Base-by-base conservation (phyloP, 2,329 filamentous ascomycete genomes). In the Apiospora koreana region DNA sequence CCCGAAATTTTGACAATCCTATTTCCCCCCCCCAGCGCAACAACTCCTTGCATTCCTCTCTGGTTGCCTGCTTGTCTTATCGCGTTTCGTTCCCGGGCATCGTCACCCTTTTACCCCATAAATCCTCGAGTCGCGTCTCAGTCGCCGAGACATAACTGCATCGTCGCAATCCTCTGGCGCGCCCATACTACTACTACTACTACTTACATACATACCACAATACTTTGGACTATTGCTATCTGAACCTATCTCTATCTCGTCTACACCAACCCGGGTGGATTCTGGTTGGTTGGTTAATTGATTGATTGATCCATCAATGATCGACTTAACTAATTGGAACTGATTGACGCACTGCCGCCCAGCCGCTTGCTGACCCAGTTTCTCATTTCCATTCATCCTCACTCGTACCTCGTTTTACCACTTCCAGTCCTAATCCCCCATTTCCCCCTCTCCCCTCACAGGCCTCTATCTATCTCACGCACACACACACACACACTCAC, bases 161-260 rank as follows among this genome's bases (percentile, higher is more conserved):
- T 67, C 65, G 65, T 67, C 65, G 42, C 65, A 67, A 67, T 67
- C 65, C 31, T 67, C 46, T 67, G 42, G 45, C 65, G 65, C 65
- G 65, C 65, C 25, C 65, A 46, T 41, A 8, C 41, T n/a, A n/a
- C n/a, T n/a, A 46, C 65, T n/a, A 42, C 21, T 23, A 23, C 38
- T 8, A 18, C 35, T 31, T 16, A 43, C 41, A 43, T 43, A 43
- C 41, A 43, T 42, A 43, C 41, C 4, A 43, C 41, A 43, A 16
- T 12, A 41, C 58, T 25, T 65, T 25, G 21, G 16, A 28, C 25
- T 46, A 67, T 46, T 45, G 18, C 65, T 67, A 46, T 46, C 64
- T 45, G 28, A 42, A 43, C 64, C 42, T 66, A 35, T n/a, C 65
- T 65, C 41, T 43, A 28, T 41, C 28, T 35, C 31, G 42, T 46